phyloP scores from a whole-genome alignment of 352 stramenopile genomes.

The Globisporangium spiculum region DNA sequence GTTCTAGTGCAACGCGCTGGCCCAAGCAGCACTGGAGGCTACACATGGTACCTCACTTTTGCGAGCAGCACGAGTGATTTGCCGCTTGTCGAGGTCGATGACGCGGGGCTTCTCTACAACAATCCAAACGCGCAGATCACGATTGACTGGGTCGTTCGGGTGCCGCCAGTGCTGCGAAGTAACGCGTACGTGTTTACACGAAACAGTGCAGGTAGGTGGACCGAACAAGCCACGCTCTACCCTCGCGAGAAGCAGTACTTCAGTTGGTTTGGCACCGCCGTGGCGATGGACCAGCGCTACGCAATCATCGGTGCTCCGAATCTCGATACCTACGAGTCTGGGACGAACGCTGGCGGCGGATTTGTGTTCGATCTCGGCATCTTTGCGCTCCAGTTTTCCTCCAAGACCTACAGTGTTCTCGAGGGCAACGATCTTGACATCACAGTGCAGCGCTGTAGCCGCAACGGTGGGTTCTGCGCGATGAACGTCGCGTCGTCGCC shows the following conservation, averaged over 20 bases:
- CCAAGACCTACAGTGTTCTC: conserved; percentile 71
- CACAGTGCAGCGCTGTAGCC: conserved; percentile 62
- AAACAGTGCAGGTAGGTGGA: conserved; percentile 56
- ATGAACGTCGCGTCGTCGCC: conserved; percentile 50
- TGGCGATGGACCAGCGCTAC: conserved; percentile 80
- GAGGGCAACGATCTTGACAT: conserved; percentile 87
- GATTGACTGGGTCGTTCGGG: conserved; percentile 39
- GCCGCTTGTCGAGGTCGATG: conserved; percentile 55
- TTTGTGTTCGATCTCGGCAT: conserved; percentile 92
- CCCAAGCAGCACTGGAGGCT: conserved; percentile 42
- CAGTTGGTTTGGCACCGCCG: conserved; percentile 79
- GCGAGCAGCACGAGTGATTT: conserved; percentile 47
- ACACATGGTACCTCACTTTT: conserved; percentile 88
- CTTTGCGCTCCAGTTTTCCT: conserved; percentile 77
- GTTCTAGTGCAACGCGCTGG: conserved; percentile 68
- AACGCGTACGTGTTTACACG: conserved; percentile 72
- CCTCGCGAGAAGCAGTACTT: conserved; percentile 90
- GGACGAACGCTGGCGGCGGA: conserved; percentile 90
- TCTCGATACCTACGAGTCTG: conserved; percentile 86
- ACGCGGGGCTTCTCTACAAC: conserved; percentile 22
- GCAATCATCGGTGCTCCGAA: conserved; percentile 92
- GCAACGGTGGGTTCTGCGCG: conserved; percentile 48
- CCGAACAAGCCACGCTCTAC: conserved; percentile 90
- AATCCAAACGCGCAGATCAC: conserved; percentile 26
- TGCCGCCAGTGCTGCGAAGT: conserved; percentile 57